Base-by-base conservation (phyloP, 495 filamentous ascomycete genomes). In the Neurospora discreta region DNA sequence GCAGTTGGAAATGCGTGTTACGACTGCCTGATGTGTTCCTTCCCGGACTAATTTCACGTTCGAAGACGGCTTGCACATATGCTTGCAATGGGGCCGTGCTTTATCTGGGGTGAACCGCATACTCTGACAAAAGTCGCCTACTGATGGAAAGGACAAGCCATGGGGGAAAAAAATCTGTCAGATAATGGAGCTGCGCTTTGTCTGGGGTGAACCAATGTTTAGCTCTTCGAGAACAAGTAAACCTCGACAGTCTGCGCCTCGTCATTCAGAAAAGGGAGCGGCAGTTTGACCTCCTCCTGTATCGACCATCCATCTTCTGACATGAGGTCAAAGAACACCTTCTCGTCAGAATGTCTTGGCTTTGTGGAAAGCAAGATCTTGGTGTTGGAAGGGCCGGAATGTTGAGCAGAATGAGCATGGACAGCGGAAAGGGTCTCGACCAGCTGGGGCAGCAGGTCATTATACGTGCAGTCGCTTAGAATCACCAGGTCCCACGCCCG, bases 381-480 rank as follows among this genome's bases (percentile, higher is more conserved):
- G 39, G 75, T 77, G 16, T 70, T 71, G 69, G 33, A 39, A 20
- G 33, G 42, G n/a, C 13, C 41, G 33, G 71, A 18, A 9, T 71
- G 73, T 5, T 33, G 26, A 8, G 71, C 74, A 36, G 78, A 79
- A 11, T 73, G 72, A 3, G 39, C 18, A 70, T 77, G 78, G 10
- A 97, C 77, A 9, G 82, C 82, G 23, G 81, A 78, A 16, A 99
- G 82, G 0, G 91, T 92, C 42, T 83, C 81, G 4, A 98, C 92
- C 41, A 99, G 83, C 11, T 89, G 85, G 18, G 91, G 91, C 42
- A 93, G 82, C 60, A 89, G 92, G 78, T 95, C 93, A 78, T 98
- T 99, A 82, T 99, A 99, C 13, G 94, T 99, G 83, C 95, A 98
- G 77, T 99, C 95, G 20, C 93, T 92, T 2, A 97, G 85, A 6